Conservation (phyloP, 495 filamentous ascomycete species). For the Trichoderma erinaceum region DNA sequence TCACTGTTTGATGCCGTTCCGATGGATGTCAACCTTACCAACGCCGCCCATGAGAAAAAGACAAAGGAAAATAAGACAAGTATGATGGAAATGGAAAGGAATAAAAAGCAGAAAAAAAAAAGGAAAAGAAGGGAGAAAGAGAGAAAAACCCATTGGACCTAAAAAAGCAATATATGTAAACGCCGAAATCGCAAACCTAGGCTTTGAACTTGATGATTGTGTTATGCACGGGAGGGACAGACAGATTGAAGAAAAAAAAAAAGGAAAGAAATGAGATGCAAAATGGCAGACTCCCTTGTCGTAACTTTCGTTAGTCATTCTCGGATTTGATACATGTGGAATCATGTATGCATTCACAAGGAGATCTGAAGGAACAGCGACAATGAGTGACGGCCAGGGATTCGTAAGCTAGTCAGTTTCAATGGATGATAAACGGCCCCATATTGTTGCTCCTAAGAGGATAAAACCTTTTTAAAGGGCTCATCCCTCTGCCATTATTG, state of each 20-base stretch:
- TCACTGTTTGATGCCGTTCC: background rate
- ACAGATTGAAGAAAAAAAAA: background rate
- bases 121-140: background rate
- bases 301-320: conserved; percentile 7
- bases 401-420: background rate
- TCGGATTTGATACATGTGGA: background rate
- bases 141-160: background rate
- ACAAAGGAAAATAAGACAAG: background rate
- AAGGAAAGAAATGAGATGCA: background rate
- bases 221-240: background rate
- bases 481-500: conserved; percentile 2
- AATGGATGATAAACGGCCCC: too few species aligned
- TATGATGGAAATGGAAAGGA: background rate
- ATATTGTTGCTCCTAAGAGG: too few species aligned
- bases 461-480: background rate
- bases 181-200: background rate
- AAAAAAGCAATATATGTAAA: background rate
- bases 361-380: background rate
- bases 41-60: conserved; percentile 3
- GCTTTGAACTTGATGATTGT: background rate
- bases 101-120: background rate
- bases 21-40: background rate
- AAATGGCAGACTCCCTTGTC: background rate
- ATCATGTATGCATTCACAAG: background rate
- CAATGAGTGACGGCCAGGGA: background rate